phyloP scores from a whole-genome alignment of 2,329 filamentous ascomycete genomes.

The Aspergillus terreus region DNA sequence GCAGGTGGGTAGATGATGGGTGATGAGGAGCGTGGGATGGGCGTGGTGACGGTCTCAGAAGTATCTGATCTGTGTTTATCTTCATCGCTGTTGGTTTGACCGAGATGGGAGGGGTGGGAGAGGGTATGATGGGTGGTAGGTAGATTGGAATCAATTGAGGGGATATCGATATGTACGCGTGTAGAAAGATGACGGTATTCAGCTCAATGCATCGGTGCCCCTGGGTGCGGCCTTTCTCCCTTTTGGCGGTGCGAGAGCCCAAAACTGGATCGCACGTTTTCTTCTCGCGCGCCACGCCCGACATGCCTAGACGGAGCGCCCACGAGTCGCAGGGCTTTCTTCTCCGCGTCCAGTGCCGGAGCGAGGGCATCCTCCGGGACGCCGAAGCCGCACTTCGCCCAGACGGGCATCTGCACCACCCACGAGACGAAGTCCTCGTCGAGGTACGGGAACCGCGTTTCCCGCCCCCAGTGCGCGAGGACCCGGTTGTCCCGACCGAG shows the following conservation, averaged over 20 bases:
- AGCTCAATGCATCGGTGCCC: slow-evolving; percentile 57
- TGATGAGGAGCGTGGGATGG: slow-evolving; percentile 4
- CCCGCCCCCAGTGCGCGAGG: slow-evolving; percentile 82
- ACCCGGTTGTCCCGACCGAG: slow-evolving; percentile 89
- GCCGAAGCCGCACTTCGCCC: slow-evolving; percentile 87
- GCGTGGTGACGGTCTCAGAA: slow-evolving; percentile 30
- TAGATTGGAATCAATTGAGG: background rate
- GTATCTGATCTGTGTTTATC: slow-evolving; percentile 41
- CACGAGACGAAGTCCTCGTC: slow-evolving; percentile 84
- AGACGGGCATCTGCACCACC: slow-evolving; percentile 70
- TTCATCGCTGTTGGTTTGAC: slow-evolving; percentile 30
- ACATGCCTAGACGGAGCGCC: slow-evolving; percentile 73
- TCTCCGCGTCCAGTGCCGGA: slow-evolving; percentile 65
- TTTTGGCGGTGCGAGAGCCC: slow-evolving; percentile 78
- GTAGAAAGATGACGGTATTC: slow-evolving; percentile 11
- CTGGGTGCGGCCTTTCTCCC: slow-evolving; percentile 63
- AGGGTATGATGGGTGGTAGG: background rate
- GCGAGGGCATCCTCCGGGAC: slow-evolving; percentile 26
- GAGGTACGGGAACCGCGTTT: slow-evolving; percentile 85
- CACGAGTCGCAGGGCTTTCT: slow-evolving; percentile 73
- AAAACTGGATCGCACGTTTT: slow-evolving; percentile 92
- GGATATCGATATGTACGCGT: background rate
- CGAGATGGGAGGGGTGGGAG: background rate
- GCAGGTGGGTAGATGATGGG: slow-evolving; percentile 4
- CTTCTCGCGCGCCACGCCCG: slow-evolving; percentile 73